Evolutionary conservation across 2,329 filamentous ascomycete genomes (phyloP).

Genomic region (Alternaria sp.): DNA sequence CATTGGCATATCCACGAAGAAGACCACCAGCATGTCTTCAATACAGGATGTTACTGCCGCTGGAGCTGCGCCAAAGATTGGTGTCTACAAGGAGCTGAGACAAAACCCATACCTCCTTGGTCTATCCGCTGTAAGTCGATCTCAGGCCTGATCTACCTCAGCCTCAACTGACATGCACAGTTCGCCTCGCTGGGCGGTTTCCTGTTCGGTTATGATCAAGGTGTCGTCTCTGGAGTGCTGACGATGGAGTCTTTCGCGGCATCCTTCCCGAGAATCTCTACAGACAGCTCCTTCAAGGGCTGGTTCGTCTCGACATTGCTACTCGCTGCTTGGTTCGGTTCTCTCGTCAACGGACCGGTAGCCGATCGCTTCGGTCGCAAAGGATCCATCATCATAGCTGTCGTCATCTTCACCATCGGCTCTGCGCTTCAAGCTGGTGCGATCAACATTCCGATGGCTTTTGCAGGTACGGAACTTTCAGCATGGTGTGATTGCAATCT

Average conservation of each 20-base stretch:
- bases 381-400: constrained; percentile 27
- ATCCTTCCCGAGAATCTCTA: constrained; percentile 23
- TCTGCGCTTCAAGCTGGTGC: constrained; percentile 28
- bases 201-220: constrained; percentile 32
- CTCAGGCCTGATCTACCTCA: accelerated
- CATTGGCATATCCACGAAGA: not conserved
- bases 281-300: constrained; percentile 29
- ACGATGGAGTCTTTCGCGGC: constrained; percentile 32
- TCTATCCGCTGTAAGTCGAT: constrained; percentile 18
- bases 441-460: constrained; percentile 24
- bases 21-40: not conserved
- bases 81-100: constrained; percentile 27
- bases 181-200: constrained; percentile 29
- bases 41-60: not conserved
- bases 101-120: constrained; percentile 30
- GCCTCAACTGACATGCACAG: constrained; percentile 1
- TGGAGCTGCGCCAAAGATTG: constrained; percentile 15
- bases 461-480: constrained; percentile 13
- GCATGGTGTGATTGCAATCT: accelerated
- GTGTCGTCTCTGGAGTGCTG: constrained; percentile 25
- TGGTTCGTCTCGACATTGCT: constrained; percentile 31
- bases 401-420: constrained; percentile 26
- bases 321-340: constrained; percentile 27
- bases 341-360: constrained; percentile 31
- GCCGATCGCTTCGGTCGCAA: constrained; percentile 30